Evolutionary conservation across 2,329 filamentous ascomycete genomes (phyloP), one percentile per base, ranked within the genome.

Genomic region (Teratosphaeria zuluensis): DNA sequence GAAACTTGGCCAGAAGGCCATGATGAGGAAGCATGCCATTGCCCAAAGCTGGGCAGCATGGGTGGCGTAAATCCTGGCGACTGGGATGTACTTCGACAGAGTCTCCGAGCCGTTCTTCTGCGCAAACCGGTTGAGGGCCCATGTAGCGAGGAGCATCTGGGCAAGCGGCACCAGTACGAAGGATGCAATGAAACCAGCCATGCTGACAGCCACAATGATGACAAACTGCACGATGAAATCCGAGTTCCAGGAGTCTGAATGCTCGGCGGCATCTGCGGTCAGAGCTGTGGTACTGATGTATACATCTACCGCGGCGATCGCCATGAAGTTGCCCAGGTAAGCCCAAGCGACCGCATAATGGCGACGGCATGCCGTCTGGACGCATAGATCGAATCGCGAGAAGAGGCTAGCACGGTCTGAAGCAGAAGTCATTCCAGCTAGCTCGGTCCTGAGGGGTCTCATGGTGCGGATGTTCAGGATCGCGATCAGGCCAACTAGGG

Each of bases 121-220:
- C 30, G 38, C 31, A 51, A 56, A 54, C 5, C 56, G 54, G 28
- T 51, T 46, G 14, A 65, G 55, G n/a, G 62, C 33, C 24, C 46
- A 59, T 9, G 56, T 56, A 14, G 55, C 57, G 16, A 52, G 30
- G 31, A 62, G 28, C 46, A 67, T 56, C 56, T 67, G 65, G 1
- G 57, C n/a, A 42, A 65, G 54, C 2, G 65, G 65, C 53, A 65
- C 64, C 19, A 65, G 21, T 52, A 63, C 46, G 55, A 64, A 63
- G 24, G 59, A 56, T 21, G 61, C 59, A 9, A 56, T 35, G 58
- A 64, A 65, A 38, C 63, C 31, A 19, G 58, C 63, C 3, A 60
- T n/a, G 35, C 61, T 58, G 28, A 54, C 51, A n/a, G 61, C 55
- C 16, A 35, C 46, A 11, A 57, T 28, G 35, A 58, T 38, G 5